These are phyloP conservation scores for Wallacemonas rigidus DNA, from an alignment of 208 protist genomes.

Conservation along the genomic window DNA sequence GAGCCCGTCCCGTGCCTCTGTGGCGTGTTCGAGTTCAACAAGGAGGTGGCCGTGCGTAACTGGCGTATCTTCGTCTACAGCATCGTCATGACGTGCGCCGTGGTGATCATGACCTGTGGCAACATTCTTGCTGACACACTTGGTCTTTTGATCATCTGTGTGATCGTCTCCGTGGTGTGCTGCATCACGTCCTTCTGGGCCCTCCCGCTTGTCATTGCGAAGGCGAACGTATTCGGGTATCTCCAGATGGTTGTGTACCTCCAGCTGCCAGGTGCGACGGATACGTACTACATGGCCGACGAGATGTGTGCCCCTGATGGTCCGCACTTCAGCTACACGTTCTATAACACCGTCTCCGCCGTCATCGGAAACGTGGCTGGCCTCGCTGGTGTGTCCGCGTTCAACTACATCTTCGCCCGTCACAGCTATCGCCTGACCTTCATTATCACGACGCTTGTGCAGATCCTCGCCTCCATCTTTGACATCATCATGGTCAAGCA, in stretches of 20 bases:
- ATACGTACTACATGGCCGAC: constrained; percentile 62
- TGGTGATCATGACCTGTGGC: constrained; percentile 45
- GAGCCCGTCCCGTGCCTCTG: constrained; percentile 27
- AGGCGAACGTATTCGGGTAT: constrained; percentile 70
- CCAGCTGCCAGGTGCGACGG: constrained; percentile 57
- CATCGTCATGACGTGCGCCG: constrained; percentile 40
- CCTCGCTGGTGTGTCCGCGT: constrained; percentile 57
- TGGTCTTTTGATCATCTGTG: constrained; percentile 34
- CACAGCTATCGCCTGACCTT: constrained; percentile 61
- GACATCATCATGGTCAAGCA: constrained; percentile 79
- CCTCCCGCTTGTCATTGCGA: constrained; percentile 64
- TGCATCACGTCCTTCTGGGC: constrained; percentile 55
- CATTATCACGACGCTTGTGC: constrained; percentile 45
- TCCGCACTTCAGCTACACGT: constrained; percentile 68
- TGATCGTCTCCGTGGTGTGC: constrained; percentile 38
- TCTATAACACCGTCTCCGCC: constrained; percentile 59
- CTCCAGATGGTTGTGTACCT: constrained; percentile 56
- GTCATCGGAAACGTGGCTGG: constrained; percentile 60
- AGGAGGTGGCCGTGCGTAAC: constrained; percentile 53
- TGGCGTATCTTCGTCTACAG: constrained; percentile 59
- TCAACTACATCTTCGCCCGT: constrained; percentile 66
- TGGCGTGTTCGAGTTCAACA: constrained; percentile 66
- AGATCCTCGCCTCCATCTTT: constrained; percentile 52
- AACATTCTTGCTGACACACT: constrained; percentile 44
- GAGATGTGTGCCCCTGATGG: constrained; percentile 46